phyloP scores from a whole-genome alignment of 768 basidiomycete genomes.

The Peribolospora baueri region DNA sequence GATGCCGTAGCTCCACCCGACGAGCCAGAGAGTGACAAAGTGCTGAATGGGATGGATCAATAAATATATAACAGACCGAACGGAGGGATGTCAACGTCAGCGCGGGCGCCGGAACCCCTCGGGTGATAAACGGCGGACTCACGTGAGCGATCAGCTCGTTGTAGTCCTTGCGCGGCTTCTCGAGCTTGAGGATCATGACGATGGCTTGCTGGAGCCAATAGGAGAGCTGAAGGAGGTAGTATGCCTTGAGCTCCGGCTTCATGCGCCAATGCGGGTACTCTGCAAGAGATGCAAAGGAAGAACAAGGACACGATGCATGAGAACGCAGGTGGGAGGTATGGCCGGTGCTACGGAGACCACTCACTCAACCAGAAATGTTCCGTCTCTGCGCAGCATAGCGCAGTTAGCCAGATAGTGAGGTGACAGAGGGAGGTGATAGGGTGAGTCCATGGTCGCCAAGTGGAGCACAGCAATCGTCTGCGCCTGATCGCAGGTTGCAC shows the following conservation, averaged over 20 bases:
- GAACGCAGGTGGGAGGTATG: not conserved
- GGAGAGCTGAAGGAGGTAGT: conserved; percentile 76
- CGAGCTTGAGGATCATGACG: conserved; percentile 55
- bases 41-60: conserved; percentile 24
- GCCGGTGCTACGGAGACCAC: conserved; percentile 12
- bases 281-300: conserved; percentile 14
- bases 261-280: conserved; percentile 80
- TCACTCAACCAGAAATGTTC: conserved; percentile 61
- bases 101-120: too few relatives aligned
- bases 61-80: not conserved
- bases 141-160: conserved; percentile 56
- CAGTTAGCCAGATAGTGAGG: not conserved
- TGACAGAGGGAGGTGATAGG: not conserved
- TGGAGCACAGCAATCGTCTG: too few relatives aligned
- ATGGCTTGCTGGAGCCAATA: conserved; percentile 91
- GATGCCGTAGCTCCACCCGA: conserved; percentile 46
- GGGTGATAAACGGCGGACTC: conserved; percentile 1
- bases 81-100: not conserved
- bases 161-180: conserved; percentile 87
- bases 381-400: conserved; percentile 24
- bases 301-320: too few relatives aligned
- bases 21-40: conserved; percentile 77
- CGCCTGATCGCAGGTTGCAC: too few relatives aligned
- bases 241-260: conserved; percentile 57
- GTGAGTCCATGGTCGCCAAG: too few relatives aligned